Conservation (phyloP, 352 stramenopile genomes). For the Phytophthora vignae region DNA sequence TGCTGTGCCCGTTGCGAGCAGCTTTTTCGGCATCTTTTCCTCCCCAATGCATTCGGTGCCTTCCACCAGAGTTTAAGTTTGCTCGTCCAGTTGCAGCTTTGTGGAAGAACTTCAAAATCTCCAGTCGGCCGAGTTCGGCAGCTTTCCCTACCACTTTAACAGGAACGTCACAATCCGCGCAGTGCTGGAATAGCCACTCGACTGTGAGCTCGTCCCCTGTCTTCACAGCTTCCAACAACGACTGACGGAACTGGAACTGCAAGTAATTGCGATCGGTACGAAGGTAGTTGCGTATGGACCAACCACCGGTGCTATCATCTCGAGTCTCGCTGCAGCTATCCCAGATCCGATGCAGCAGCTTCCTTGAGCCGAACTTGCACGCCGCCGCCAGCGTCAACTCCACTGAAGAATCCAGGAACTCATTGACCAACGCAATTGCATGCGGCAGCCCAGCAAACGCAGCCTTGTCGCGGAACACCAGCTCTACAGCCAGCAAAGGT, state of each 20-base stretch:
- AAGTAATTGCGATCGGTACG: too few relatives aligned
- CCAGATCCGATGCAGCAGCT: too few relatives aligned
- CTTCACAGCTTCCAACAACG: too few relatives aligned
- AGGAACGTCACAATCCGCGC: neutral
- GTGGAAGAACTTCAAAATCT: neutral
- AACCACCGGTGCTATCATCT: too few relatives aligned
- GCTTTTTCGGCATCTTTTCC: neutral
- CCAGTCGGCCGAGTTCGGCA: neutral
- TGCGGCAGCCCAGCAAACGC: neutral
- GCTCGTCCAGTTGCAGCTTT: too few relatives aligned
- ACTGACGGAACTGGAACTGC: too few relatives aligned
- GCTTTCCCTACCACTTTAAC: neutral
- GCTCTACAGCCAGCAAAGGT: neutral
- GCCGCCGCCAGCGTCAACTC: neutral
- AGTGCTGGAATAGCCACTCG: too few relatives aligned
- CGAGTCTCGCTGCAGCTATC: too few relatives aligned
- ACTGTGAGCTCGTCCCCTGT: too few relatives aligned
- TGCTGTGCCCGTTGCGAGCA: neutral
- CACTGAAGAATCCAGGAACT: neutral
- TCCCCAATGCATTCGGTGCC: neutral
- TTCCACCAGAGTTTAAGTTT: neutral
- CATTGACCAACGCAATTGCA: neutral
- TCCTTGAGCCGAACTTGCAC: too few relatives aligned
- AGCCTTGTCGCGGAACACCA: neutral
- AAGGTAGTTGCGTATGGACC: too few relatives aligned